Base-by-base conservation (phyloP, 352 stramenopile genomes). In the Globisporangium okanoganense region DNA sequence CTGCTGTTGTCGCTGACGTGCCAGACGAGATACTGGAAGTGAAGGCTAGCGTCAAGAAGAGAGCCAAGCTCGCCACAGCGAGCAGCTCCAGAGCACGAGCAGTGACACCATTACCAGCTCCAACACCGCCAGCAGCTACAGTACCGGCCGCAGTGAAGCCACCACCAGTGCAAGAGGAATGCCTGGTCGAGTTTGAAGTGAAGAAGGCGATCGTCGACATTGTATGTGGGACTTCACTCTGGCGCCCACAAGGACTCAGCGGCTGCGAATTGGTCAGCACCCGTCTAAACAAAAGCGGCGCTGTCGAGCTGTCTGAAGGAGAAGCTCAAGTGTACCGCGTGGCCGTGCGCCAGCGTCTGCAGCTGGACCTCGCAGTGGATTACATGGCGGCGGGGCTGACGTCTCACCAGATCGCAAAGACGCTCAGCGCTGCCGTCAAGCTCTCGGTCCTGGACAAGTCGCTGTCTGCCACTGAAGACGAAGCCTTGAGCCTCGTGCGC, bases 401-500 rank as follows among this genome's bases (percentile, higher is more conserved):
- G 1, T 29, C 48, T 5, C 27, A 22, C 5, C 70, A 78, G 27
- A 62, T 62, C 18, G 61, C 58, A 18, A 61, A 64, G 29, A 38
- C 54, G 20, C 52, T 78, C 40, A 53, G 44, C 4, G 56, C 56
- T 25, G 61, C 69, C 41, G 67, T 65, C 14, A 55, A 56, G 29
- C 64, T 61, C 45, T 67, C 53, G n/a, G 55, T 31, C 6, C 52
- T 68, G 13, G 51, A 66, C 33, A 60, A 65, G 38, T 66, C 27
- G 41, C 55, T 49, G 64, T 56, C 49, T 25, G 45, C 40, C 10
- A 25, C 58, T 3, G 50, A 62, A 10, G 38, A 65, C 9, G 70
- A 75, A n/a, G 49, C 66, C 7, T 49, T 63, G 0, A 53, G 47
- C 50, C 65, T 75, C 25, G 66, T 81, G 44, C 79, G 75, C 20